Conservation (phyloP, 805 yeast species). For the Saccharomycopsis selenospora region DNA sequence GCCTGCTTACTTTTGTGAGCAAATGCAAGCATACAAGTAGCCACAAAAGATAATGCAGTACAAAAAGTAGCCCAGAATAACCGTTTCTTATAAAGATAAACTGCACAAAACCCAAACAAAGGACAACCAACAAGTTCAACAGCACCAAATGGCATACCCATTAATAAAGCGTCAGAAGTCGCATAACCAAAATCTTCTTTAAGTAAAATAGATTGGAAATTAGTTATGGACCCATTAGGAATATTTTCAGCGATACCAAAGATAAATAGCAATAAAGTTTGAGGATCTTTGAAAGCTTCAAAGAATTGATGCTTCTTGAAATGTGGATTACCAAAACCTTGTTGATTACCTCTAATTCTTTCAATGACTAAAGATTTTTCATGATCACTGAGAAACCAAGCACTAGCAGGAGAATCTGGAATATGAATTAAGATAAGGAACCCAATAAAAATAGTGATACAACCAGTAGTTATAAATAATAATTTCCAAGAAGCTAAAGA, state of each 20-base stretch:
- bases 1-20: slow-evolving; percentile 29
- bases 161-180: slow-evolving; percentile 28
- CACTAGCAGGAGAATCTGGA: slow-evolving; percentile 49
- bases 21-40: slow-evolving; percentile 39
- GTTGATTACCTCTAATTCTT: slow-evolving; percentile 47
- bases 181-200: slow-evolving; percentile 33
- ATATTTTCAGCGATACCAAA: slow-evolving; percentile 35
- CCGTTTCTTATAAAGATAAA: slow-evolving; percentile 11
- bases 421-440: slow-evolving; percentile 39
- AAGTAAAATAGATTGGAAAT: slow-evolving; percentile 40
- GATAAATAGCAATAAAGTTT: slow-evolving; percentile 41
- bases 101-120: slow-evolving; percentile 22
- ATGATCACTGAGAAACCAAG: slow-evolving; percentile 39
- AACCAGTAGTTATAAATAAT: slow-evolving; percentile 53
- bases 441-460: slow-evolving; percentile 47
- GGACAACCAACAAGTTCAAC: slow-evolving; percentile 25
- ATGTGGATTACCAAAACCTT: slow-evolving; percentile 49
- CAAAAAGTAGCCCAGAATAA: slow-evolving; percentile 30
- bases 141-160: slow-evolving; percentile 32
- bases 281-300: slow-evolving; percentile 44
- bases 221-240: slow-evolving; percentile 50
- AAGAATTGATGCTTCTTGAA: slow-evolving; percentile 49
- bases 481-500: slow-evolving; percentile 51
- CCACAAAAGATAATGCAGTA: slow-evolving; percentile 24
- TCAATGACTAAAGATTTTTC: slow-evolving; percentile 44